Conservation (phyloP, 2,329 filamentous ascomycete species). For the Sarocladium kiliense region DNA sequence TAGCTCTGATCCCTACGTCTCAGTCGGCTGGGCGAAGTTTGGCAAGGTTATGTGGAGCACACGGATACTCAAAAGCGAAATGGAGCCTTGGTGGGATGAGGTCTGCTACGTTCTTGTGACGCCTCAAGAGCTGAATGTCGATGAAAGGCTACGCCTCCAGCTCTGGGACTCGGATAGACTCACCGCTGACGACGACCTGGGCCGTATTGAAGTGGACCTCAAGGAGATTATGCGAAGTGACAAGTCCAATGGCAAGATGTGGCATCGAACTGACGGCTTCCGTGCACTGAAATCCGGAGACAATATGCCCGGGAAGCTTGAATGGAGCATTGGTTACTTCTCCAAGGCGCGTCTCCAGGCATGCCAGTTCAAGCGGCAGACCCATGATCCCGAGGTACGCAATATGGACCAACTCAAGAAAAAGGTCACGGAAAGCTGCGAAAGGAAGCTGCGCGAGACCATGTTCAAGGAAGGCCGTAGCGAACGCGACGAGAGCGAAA, state of each 20-base stretch:
- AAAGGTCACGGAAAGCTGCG: slow-evolving; percentile 47
- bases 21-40: slow-evolving; percentile 73
- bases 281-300: slow-evolving; percentile 59
- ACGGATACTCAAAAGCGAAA: slow-evolving; percentile 58
- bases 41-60: slow-evolving; percentile 59
- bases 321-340: slow-evolving; percentile 69
- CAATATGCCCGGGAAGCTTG: slow-evolving; percentile 62
- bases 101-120: slow-evolving; percentile 65
- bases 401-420: slow-evolving; percentile 53
- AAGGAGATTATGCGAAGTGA: slow-evolving; percentile 57
- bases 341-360: slow-evolving; percentile 59
- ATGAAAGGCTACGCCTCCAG: slow-evolving; percentile 63
- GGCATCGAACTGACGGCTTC: slow-evolving; percentile 60
- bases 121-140: slow-evolving; percentile 65
- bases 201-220: slow-evolving; percentile 64
- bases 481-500: slow-evolving; percentile 53
- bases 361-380: slow-evolving; percentile 57
- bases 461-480: slow-evolving; percentile 36
- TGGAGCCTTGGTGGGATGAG: slow-evolving; percentile 68
- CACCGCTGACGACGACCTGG: slow-evolving; percentile 69
- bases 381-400: slow-evolving; percentile 50
- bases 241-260: slow-evolving; percentile 56
- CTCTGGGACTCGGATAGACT: slow-evolving; percentile 72
- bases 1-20: slow-evolving; percentile 65
- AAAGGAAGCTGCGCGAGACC: slow-evolving; percentile 62